phyloP scores from a whole-genome alignment of 345 rosid genomes.

The Hibiscus syriacus region DNA sequence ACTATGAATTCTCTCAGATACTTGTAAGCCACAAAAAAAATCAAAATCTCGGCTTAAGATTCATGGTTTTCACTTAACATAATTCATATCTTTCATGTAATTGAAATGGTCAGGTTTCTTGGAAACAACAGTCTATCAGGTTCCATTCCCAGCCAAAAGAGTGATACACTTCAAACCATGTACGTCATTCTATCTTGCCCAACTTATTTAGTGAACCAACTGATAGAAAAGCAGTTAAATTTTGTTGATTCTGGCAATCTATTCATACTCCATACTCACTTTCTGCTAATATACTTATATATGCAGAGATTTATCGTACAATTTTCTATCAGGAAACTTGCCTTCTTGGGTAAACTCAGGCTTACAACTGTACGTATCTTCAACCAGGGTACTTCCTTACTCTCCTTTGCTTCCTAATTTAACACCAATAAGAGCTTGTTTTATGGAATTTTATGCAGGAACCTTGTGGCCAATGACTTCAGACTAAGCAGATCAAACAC shows the following conservation, averaged over 20 bases:
- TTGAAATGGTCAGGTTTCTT: constrained; percentile 11
- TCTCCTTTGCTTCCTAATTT: too few relatives aligned
- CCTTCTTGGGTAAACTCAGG: constrained; percentile 27
- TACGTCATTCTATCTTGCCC: neutral
- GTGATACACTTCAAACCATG: neutral
- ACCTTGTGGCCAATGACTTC: constrained; percentile 27
- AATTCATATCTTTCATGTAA: neutral
- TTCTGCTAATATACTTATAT: neutral
- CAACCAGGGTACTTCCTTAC: too few relatives aligned
- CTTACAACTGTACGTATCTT: constrained; percentile 28
- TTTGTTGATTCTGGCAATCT: neutral
- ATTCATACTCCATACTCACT: neutral
- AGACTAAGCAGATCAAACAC: constrained; percentile 18
- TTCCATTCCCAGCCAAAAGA: neutral
- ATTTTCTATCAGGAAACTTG: constrained; percentile 25
- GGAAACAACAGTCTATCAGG: constrained; percentile 6
- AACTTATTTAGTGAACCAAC: too few relatives aligned
- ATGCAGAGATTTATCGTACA: constrained; percentile 41
- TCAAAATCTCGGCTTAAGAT: neutral
- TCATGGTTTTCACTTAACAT: neutral
- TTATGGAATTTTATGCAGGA: constrained; percentile 18
- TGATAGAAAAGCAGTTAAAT: neutral
- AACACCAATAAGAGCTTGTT: neutral
- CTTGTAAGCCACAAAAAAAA: constrained; percentile 20
- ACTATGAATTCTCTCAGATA: constrained; percentile 7